Conservation (phyloP, 106 monocot genomes). For the Platanthera zijinensis region DNA sequence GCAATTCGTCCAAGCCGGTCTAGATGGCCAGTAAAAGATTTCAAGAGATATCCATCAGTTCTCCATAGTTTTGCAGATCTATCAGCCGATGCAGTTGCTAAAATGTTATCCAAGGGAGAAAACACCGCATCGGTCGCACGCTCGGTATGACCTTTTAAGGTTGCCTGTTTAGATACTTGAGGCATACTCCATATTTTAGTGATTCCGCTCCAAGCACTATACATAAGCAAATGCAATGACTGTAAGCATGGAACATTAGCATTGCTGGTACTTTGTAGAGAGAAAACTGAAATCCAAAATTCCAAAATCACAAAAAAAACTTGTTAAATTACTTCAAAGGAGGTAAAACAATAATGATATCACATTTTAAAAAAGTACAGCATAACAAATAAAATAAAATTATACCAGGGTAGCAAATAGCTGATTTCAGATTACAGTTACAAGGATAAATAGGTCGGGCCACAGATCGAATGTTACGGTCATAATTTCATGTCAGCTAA, state of each 20-base stretch:
- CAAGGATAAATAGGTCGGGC: background rate
- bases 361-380: background rate
- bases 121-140: constrained; percentile 86
- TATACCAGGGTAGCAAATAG: background rate
- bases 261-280: background rate
- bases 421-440: background rate
- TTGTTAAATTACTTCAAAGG: background rate
- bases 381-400: background rate
- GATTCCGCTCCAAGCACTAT: constrained; percentile 77
- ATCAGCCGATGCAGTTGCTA: constrained; percentile 91
- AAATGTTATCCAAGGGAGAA: constrained; percentile 58
- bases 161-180: constrained; percentile 42
- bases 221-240: background rate
- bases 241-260: background rate
- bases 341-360: background rate
- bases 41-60: constrained; percentile 50
- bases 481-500: too few relatives aligned
- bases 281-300: background rate
- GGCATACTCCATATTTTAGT: constrained; percentile 94
- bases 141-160: constrained; percentile 80
- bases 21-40: constrained; percentile 68
- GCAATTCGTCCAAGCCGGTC: constrained; percentile 83
- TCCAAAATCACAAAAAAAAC: background rate
- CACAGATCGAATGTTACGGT: too few relatives aligned
- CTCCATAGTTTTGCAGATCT: constrained; percentile 86